Evolutionary conservation across 2,329 filamentous ascomycete species (phyloP), one percentile per base, ranked within the genome.

Genomic region (Ophiostoma piceae): DNA sequence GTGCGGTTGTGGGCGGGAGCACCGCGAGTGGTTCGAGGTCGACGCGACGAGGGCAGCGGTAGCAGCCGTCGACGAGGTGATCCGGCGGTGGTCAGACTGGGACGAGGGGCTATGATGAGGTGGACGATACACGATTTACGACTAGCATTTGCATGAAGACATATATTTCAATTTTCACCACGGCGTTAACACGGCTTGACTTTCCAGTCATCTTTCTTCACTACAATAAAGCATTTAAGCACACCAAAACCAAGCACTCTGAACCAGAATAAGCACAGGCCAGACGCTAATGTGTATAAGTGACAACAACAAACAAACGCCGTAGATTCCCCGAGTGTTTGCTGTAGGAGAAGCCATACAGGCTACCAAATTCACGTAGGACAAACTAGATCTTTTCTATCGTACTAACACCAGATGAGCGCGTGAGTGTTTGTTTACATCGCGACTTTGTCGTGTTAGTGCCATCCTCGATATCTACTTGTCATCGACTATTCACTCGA

Each of bases 21-120:
- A 99, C 79, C 84, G 90, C 68, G 95, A 99, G 80, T 99, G 94
- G 94, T 99, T 99, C 77, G 91, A 96, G 80, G 88, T 97, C 0
- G 88, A 92, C 72, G 91, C 92, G 0, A 89, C 83, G 29, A 85
- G 88, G 73, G 84, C 89, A 37, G 91, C 89, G 0, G 84, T 98
- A 2, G 86, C 84, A 71, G 84, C 85, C 81, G 82, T 87, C 81
- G 82, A 87, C 73, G 83, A 91, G 73, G 87, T 89, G 71, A 85
- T 93, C 29, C 74, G 89, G 76, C 82, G 92, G 73, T 99, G 95
- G 95, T 88, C 94, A 9, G 86, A 86, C 12, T 98, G 94, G 92
- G 91, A 90, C 69, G 90, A 92, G 78, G 79, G 66, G 3, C n/a
- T 39, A 12, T 65, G 35, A 39, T 8, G 11, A 39, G 35, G 32